Evolutionary conservation across 2,329 filamentous ascomycete species (phyloP), one percentile per base, ranked within the genome.

Genomic region (Trichoderma sp.): DNA sequence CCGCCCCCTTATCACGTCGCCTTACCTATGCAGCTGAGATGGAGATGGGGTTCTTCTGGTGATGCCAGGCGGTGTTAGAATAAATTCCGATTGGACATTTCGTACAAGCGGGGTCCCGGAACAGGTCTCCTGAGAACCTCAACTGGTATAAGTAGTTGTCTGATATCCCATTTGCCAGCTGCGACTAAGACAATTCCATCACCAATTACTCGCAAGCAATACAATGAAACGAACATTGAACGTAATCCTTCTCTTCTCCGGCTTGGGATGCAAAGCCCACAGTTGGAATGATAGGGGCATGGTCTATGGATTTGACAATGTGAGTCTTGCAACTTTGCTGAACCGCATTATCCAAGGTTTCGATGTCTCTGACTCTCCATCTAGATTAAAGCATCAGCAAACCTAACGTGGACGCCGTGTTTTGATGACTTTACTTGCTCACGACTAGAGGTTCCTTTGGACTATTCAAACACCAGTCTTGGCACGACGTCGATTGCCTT

Each of bases 401-500:
- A 47, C 44, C 55, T 58, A n/a, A 58, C 26, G 1, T 58, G 55
- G 55, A 58, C 41, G 12, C 55, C 55, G 17, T 58, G 55, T 47
- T 58, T 45, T 7, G n/a, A 58, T 24, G 26, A 45, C 43, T 58
- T 58, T 34, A 58, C 55, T 12, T 58, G 55, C 26, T 19, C 55
- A 10, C 47, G 44, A 47, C 55, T 58, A 1, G 0, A 58, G 17
- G 26, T 58, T 17, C 55, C 55, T 10, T 24, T 58, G 55, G 55
- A 58, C 7, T 58, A 58, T 21, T 58, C 55, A 24, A 47, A 58
- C 12, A n/a, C 5, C 21, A 34, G 43, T 30, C 1, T 58, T 5
- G 55, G 55, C 26, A 58, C 41, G 3, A 58, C 55, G 26, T 58
- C 55, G 15, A 58, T 58, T n/a, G 55, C 55, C 7, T 47, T 58